Base-by-base conservation (phyloP, 2,329 filamentous ascomycete genomes). In the Nannizzia gypsea region DNA sequence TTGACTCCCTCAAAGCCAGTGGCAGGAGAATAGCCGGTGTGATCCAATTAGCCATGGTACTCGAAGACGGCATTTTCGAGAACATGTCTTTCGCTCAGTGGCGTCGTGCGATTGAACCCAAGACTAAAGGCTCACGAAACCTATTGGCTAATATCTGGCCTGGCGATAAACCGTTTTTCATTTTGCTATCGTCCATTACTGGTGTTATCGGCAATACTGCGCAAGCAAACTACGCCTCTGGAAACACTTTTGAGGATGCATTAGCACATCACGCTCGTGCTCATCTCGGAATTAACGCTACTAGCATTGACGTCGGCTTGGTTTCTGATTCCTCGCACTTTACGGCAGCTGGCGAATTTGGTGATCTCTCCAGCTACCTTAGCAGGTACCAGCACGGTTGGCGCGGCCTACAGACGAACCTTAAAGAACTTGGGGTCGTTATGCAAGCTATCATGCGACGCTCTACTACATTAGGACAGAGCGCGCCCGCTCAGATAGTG, bases 111-210 rank as follows among this genome's bases (percentile, higher is more conserved):
- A 60, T 70, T 1, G 59, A 62, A 46, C 67, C 71, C 1, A 75
- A 74, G 61, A 63, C 67, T 6, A 3, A 60, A 1, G 67, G 63
- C 0, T 66, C 70, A 0, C 67, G 65, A 66, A 69, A 63, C 44
- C 60, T 65, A 5, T 20, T 58, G 15, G 50, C 15, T 2, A 24
- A 31, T 15, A 31, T 46, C 8, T 31, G 6, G 5, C n/a, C 42
- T 17, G 42, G 42, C 6, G 26, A 60, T 6, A 44, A 67, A 8
- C 64, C 67, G 24, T 67, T 68, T 55, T 67, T 68, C 60, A 15
- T 64, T 1, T 9, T 64, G 6, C 44, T 60, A 17, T 56, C 48
- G 15, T 65, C 63, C 3, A 52, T 61, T 3, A 13, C 40, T 13
- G 61, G 56, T 1, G 20, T 57, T 28, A 26, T 60, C 20, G 63